These are phyloP conservation scores for Pseudogymnoascus sp. DNA, from an alignment of 2,329 filamentous ascomycete species.

Conservation along the genomic window DNA sequence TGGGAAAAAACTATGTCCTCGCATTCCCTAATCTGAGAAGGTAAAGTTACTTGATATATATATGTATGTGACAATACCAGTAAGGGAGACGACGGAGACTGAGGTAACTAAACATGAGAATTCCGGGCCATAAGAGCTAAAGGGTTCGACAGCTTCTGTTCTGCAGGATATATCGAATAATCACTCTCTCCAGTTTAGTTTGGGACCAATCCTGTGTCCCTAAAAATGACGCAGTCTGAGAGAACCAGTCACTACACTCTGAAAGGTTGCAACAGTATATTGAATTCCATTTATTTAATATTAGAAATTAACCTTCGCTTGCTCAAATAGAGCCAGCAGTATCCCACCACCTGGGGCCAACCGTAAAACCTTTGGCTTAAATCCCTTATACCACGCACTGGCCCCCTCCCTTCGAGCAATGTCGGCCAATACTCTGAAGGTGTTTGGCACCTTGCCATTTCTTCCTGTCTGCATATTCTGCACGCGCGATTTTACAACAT, in stretches of 20 bases:
- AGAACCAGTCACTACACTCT: not conserved
- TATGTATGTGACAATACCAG: no score
- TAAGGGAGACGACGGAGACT: no score
- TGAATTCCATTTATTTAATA: not conserved
- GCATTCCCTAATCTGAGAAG: no score
- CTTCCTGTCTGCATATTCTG: slow-evolving; percentile 81
- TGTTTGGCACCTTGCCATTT: slow-evolving; percentile 93
- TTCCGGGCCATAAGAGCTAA: no score
- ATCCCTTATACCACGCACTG: slow-evolving; percentile 85
- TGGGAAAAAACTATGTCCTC: no score
- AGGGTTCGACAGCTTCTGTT: no score
- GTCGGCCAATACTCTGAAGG: slow-evolving; percentile 72
- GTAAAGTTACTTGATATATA: no score
- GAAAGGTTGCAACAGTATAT: not conserved
- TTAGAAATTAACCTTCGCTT: not conserved
- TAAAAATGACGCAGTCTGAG: not conserved
- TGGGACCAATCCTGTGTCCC: no score
- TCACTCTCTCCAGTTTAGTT: no score
- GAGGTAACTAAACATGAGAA: no score
- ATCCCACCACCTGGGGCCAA: slow-evolving; percentile 54
- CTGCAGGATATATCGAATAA: no score
- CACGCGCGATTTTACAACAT: slow-evolving; percentile 92
- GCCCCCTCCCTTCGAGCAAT: slow-evolving; percentile 89
- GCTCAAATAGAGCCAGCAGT: slow-evolving; percentile 55
- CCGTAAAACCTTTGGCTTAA: slow-evolving; percentile 82